Base-by-base conservation (phyloP, 352 stramenopile genomes). In the Phytophthora citrophthora region DNA sequence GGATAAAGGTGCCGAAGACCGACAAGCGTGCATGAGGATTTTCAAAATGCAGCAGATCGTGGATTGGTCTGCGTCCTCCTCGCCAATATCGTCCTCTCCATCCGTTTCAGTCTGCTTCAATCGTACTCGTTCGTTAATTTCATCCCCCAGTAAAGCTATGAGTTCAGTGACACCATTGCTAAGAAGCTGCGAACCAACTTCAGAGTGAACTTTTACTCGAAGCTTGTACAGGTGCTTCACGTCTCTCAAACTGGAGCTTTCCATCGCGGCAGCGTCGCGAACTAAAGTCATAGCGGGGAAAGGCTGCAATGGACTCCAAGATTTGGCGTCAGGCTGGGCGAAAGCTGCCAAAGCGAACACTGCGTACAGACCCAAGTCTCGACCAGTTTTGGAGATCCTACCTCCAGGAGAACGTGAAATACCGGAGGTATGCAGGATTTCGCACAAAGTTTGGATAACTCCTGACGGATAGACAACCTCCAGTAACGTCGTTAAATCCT, bases 21-120 rank as follows among this genome's bases (percentile, higher is more conserved):
- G 74, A 55, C 76, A 89, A 18, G 68, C 66, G 38, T 95, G 83
- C 18, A 88, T 46, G 5, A 95, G 60, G 12, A 95, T 86, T 49
- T 93, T 93, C 31, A 95, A 49, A 13, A 91, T 82, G 31, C 84
- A 93, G 41, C 78, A 85, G 2, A 89, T 72, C 1, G 76, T 82
- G 9, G 84, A 91, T 38, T 95, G 83, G 44, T 89, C 77, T 2
- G 74, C 75, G 23, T 91, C 81, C 47, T 91, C 77, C 29, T 84
- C 76, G 0, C 78, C 72, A 15, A 68, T 56, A 4, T 77, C 67
- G 2, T 76, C 61, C 8, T 84, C 71, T 32, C 64, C 68, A 23
- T 82, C 71, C 0, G 52, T 72, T 0, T 76, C 57, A 44, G 12
- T 49, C 15, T 56, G 45, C 46, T 69, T 62, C 53, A 71, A 45